Percentiles rank a stretch among this genome's conserved stretches.
phyloP scores from a whole-genome alignment of 2,329 filamentous ascomycete species.

The Dactylellina leptospora region DNA sequence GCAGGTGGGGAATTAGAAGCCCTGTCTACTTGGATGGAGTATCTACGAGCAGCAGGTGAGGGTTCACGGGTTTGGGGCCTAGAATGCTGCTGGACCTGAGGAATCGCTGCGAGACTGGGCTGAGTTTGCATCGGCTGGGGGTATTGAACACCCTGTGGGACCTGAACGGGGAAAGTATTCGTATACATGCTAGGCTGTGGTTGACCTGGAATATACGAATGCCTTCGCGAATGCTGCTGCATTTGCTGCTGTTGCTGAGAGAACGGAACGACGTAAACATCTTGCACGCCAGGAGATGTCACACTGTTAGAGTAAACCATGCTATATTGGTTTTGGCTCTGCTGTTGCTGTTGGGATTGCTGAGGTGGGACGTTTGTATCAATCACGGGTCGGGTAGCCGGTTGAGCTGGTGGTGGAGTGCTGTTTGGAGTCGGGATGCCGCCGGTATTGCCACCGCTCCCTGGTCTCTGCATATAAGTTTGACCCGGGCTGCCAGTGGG shows the following conservation, averaged over 20 bases:
- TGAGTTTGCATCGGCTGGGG: conserved; percentile 25
- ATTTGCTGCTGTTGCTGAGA: conserved; percentile 36
- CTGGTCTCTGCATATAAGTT: conserved; percentile 41
- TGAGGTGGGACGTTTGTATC: conserved; percentile 44
- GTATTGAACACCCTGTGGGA: conserved; percentile 31
- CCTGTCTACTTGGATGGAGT: conserved; percentile 43
- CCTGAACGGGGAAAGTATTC: conserved; percentile 38
- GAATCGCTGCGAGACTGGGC: conserved; percentile 3
- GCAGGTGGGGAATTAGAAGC: conserved; percentile 39
- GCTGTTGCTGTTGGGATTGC: conserved; percentile 31
- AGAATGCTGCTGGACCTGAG: conserved; percentile 40
- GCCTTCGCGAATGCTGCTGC: conserved; percentile 28
- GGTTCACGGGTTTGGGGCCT: conserved; percentile 33
- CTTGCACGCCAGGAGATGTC: conserved; percentile 50
- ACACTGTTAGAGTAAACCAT: conserved; percentile 51
- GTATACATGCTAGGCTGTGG: conserved; percentile 39
- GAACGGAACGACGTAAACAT: conserved; percentile 50
- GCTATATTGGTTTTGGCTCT: conserved; percentile 28
- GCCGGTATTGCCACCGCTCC: conserved; percentile 34
- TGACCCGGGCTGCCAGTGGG: conserved; percentile 39
- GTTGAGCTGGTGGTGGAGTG: conserved; percentile 46
- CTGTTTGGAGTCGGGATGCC: conserved; percentile 51
- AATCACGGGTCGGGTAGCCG: conserved; percentile 21
- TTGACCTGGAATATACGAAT: conserved; percentile 43
- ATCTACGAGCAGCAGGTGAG: conserved; percentile 48